Conservation (phyloP, 495 filamentous ascomycete species). For the Neurospora pannonica region DNA sequence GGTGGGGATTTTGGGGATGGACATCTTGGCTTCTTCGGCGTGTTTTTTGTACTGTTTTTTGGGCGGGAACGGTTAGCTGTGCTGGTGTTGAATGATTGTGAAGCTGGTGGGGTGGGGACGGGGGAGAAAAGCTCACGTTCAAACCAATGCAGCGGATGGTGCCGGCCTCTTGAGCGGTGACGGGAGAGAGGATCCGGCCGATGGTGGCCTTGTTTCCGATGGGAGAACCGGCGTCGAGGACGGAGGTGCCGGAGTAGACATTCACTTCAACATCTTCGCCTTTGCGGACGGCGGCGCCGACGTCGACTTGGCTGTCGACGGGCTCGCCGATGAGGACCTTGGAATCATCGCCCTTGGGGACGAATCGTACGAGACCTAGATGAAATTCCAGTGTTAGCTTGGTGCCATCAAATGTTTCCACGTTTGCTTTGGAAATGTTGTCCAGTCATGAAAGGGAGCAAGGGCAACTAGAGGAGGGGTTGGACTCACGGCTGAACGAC, state of each 20-base stretch:
- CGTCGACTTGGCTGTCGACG: constrained; percentile 39
- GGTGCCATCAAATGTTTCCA: not conserved
- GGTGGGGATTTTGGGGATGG: constrained; percentile 33
- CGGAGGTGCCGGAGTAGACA: constrained; percentile 46
- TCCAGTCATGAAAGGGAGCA: not conserved
- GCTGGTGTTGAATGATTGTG: too few species aligned
- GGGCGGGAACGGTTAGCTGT: not conserved
- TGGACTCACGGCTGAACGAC: not conserved
- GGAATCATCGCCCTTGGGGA: constrained; percentile 40
- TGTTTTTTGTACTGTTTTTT: constrained; percentile 36
- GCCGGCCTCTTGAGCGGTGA: constrained; percentile 37
- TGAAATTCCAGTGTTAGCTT: not conserved
- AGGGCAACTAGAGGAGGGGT: not conserved
- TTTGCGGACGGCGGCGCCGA: constrained; percentile 45
- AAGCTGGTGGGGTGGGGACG: too few species aligned
- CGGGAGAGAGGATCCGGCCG: constrained; percentile 44
- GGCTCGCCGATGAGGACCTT: constrained; percentile 51
- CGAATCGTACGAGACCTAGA: constrained; percentile 51
- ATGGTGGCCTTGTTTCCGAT: constrained; percentile 42
- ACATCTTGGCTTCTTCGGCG: constrained; percentile 36
- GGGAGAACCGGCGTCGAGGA: constrained; percentile 40
- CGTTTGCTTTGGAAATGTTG: not conserved
- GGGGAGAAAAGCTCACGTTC: constrained; percentile 25
- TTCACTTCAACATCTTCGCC: constrained; percentile 46
- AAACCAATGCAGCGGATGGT: constrained; percentile 38